Base-by-base conservation (phyloP, 352 stramenopile genomes). In the Peronospora destructor region DNA sequence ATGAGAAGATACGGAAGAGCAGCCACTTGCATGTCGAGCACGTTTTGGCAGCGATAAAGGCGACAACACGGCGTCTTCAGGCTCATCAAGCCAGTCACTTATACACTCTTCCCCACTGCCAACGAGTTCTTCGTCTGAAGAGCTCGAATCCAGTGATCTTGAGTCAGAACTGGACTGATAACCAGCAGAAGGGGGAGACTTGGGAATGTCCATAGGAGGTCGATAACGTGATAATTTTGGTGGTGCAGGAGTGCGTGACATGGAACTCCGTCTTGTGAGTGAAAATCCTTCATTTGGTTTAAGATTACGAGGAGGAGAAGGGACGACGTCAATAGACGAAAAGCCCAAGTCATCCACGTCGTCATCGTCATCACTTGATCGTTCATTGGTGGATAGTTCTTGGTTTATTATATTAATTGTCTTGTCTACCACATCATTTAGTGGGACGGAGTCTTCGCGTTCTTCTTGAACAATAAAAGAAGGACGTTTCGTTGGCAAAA, bases 31-130 rank as follows among this genome's bases (percentile, higher is more conserved):
- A 47, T 55, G 60, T 28, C 56, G 56, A 16, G 43, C 33, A 28
- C 55, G 64, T 39, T 67, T 67, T 13, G 50, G 58, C 4, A 49
- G 32, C 19, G 59, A 44, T 36, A 67, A 68, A 26, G 75, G 75
- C 11, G 78, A 77, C 34, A 84, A 54, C 29, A 87, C 56, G 0
- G 72, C 72, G 46, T 85, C 73, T 19, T 86, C 68, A 0, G 72
- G 71, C 28, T 87, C 79, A 59, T 86, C 79, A 14, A 90, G 76
- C 79, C 79, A 90, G 57, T 90, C 79, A 45, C 66, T 81, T 11
- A 90, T 64, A 2, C 84, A 44, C 16, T 87, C 79, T 23, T 85
- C 76, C 0, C 60, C 62, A 32, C 58, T 71, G 47, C 53, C 54
- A 3, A 60, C 36, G 4, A 71, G 53, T 1, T 82, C 72, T 13